Percentiles rank a stretch among this genome's conserved stretches.
These are phyloP conservation scores for Zygoascus tannicola DNA, from an alignment of 805 yeast species.

Conservation along the genomic window DNA sequence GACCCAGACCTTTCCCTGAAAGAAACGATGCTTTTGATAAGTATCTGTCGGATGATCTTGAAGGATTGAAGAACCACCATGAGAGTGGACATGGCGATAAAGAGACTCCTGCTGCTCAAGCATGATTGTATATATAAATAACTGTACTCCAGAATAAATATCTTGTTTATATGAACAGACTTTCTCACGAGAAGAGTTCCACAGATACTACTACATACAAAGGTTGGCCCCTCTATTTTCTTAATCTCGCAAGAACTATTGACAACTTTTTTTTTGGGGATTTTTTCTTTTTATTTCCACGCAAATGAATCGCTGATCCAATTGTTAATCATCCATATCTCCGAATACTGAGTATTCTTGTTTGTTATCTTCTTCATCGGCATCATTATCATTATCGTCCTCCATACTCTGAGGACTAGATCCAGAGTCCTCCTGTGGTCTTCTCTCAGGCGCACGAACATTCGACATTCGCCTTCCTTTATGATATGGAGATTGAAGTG, in stretches of 20 bases:
- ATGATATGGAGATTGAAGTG: constrained; percentile 14
- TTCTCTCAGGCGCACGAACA: constrained; percentile 11
- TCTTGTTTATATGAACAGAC: neutral
- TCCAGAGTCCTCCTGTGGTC: constrained; percentile 3
- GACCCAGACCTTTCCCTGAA: constrained; percentile 71
- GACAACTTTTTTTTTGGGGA: no score
- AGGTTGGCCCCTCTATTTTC: no score
- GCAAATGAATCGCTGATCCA: no score
- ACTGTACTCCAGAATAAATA: neutral
- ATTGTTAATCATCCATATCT: constrained; percentile 32
- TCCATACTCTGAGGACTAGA: constrained; percentile 5
- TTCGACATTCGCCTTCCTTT: constrained; percentile 17
- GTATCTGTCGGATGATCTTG: constrained; percentile 37
- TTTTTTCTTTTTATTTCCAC: no score
- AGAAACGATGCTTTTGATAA: constrained; percentile 84
- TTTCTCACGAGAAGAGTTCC: no score
- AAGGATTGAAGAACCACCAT: neutral
- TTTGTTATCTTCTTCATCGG: constrained; percentile 23
- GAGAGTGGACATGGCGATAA: neutral
- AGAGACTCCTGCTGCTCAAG: neutral
- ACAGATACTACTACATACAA: neutral
- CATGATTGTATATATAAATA: neutral
- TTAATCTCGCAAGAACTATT: no score
- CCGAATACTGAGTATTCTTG: constrained; percentile 29
- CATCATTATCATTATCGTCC: constrained; percentile 9